These are phyloP conservation scores for Monosporascus ibericus DNA, from an alignment of 2,329 filamentous ascomycete species.

Conservation along the genomic window DNA sequence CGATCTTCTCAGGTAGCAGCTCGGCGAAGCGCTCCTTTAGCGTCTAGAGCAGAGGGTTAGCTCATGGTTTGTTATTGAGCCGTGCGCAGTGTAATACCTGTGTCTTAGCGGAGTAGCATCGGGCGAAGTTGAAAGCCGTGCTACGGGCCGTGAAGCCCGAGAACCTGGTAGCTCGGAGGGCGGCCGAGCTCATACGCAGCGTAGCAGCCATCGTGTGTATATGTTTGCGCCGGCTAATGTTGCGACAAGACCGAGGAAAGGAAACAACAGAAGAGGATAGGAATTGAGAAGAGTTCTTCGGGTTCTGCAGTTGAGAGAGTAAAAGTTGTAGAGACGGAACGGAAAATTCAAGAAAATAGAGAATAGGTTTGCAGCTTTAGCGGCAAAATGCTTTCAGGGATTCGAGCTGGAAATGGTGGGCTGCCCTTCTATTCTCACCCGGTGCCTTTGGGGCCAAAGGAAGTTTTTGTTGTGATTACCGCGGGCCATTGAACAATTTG, in stretches of 20 bases:
- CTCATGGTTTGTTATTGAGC: constrained; percentile 7
- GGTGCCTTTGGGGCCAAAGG: neutral
- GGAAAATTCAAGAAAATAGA: neutral
- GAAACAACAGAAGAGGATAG: neutral
- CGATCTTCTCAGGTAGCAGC: constrained; percentile 90
- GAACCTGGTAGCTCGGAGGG: constrained; percentile 70
- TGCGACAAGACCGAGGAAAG: neutral
- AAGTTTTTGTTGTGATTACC: neutral
- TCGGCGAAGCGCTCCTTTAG: constrained; percentile 98
- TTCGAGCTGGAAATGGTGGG: neutral
- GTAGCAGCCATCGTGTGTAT: constrained; percentile 69
- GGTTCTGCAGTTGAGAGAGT: neutral
- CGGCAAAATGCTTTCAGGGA: neutral
- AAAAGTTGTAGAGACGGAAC: neutral
- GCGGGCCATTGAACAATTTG: neutral
- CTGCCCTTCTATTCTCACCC: neutral
- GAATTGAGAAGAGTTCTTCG: neutral
- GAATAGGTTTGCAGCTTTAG: neutral
- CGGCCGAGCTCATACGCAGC: constrained; percentile 73
- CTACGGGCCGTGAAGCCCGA: constrained; percentile 62
- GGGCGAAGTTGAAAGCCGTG: constrained; percentile 72
- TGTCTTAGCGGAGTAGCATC: constrained; percentile 90
- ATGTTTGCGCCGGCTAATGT: neutral
- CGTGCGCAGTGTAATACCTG: constrained; percentile 53
- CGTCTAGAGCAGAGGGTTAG: constrained; percentile 51